Evolutionary conservation across 768 basidiomycete species (phyloP).

Genomic region (Psilocybe subaeruginosa): DNA sequence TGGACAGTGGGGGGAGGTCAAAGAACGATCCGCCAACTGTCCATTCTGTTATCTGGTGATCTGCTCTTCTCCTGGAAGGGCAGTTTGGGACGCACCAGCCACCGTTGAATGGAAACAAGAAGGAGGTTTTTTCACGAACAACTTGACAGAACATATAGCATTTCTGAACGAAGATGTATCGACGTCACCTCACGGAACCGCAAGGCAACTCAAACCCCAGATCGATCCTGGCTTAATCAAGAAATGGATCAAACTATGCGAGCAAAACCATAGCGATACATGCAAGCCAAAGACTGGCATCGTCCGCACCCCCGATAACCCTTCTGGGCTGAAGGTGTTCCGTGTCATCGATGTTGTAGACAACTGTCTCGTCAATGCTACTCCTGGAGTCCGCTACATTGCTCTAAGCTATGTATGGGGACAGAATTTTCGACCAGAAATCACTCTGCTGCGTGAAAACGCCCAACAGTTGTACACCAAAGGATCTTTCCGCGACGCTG

Average conservation of each 20-base stretch:
- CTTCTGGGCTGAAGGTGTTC: not conserved
- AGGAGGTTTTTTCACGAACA: not conserved
- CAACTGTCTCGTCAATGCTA: constrained; percentile 6
- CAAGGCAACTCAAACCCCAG: not conserved
- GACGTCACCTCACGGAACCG: constrained; percentile 2
- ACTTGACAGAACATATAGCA: not conserved
- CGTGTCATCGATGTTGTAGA: constrained; percentile 6
- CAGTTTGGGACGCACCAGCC: not conserved
- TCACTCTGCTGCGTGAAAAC: not conserved
- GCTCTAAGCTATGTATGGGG: constrained; percentile 13
- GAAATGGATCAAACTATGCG: constrained; percentile 6
- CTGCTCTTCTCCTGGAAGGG: not conserved
- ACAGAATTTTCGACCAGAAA: not conserved
- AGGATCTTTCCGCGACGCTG: not conserved
- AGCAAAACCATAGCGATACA: not conserved
- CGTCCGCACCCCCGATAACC: constrained; percentile 1
- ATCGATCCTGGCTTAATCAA: constrained; percentile 8
- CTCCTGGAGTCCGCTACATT: not conserved
- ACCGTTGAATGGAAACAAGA: not conserved
- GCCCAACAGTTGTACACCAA: not conserved
- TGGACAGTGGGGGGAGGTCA: not conserved
- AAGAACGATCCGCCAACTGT: not conserved
- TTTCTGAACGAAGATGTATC: not conserved
- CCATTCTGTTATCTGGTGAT: not conserved
- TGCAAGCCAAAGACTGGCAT: not conserved